Percentiles rank a stretch among this genome's conserved stretches.
These are phyloP conservation scores for Saccharomyces hybrid DNA, from an alignment of 1,139 yeast genomes.

Conservation along the genomic window DNA sequence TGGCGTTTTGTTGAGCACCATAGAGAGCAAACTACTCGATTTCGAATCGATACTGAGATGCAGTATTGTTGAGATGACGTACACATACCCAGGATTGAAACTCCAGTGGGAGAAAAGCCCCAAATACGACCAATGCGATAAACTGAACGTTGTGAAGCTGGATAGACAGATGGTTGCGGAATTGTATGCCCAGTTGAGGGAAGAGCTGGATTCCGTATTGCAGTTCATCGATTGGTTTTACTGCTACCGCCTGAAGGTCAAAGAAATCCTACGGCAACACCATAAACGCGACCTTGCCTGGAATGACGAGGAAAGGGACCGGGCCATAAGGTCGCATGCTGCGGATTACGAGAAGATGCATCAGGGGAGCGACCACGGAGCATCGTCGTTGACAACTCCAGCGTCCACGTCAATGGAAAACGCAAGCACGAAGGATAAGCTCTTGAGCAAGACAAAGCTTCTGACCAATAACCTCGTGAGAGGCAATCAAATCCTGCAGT, in stretches of 20 bases:
- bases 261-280: background rate
- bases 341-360: background rate
- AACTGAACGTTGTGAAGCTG: constrained; percentile 9
- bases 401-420: constrained; percentile 1
- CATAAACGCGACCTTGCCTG: background rate
- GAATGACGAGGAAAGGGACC: background rate
- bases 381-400: background rate
- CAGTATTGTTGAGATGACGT: constrained; percentile 12
- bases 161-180: constrained; percentile 7
- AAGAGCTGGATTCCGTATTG: constrained; percentile 8
- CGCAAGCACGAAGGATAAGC: constrained; percentile 29
- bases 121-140: constrained; percentile 7
- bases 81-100: constrained; percentile 10
- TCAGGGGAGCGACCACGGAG: background rate
- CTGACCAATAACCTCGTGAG: constrained; percentile 33
- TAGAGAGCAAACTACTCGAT: constrained; percentile 1
- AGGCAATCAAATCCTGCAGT: constrained; percentile 40
- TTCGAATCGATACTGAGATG: constrained; percentile 15
- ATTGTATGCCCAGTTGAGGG: constrained; percentile 3
- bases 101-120: constrained; percentile 12
- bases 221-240: constrained; percentile 17
- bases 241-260: background rate
- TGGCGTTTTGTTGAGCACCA: constrained; percentile 4
- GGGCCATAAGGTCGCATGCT: background rate
- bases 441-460: constrained; percentile 32